phyloP scores from a whole-genome alignment of 192 early-diverging fungal species.

The Coemansia sp. region DNA sequence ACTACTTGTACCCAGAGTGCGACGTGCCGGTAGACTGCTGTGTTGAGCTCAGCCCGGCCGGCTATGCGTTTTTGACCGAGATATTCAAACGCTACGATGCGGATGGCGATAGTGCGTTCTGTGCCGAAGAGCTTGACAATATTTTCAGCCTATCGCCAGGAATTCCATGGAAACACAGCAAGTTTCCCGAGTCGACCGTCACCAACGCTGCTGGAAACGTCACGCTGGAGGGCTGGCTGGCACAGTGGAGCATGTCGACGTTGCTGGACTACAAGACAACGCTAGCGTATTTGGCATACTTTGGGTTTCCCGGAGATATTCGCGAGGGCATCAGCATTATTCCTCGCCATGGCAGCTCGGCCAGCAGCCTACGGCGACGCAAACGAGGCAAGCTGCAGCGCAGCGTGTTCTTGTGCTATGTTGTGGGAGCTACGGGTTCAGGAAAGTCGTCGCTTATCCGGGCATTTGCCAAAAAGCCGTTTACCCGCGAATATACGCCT shows the following conservation, averaged over 20 bases:
- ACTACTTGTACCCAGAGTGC: slow-evolving; percentile 82
- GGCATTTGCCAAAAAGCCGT: slow-evolving; percentile 84
- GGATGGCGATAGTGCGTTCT: slow-evolving; percentile 96
- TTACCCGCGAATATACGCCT: slow-evolving; percentile 68
- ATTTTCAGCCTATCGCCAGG: slow-evolving; percentile 88
- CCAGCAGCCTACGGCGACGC: slow-evolving; percentile 64
- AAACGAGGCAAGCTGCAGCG: slow-evolving; percentile 82
- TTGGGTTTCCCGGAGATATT: slow-evolving; percentile 90
- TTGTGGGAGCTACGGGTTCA: slow-evolving; percentile 87
- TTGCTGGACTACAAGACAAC: slow-evolving; percentile 86
- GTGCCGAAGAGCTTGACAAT: slow-evolving; percentile 74
- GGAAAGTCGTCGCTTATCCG: slow-evolving; percentile 91
- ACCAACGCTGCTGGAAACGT: slow-evolving; percentile 87
- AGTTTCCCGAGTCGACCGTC: slow-evolving; percentile 86
- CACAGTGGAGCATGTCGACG: slow-evolving; percentile 99
- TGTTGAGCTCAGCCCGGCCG: slow-evolving; percentile 89
- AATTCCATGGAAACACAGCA: slow-evolving; percentile 88
- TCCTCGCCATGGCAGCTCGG: slow-evolving; percentile 13
- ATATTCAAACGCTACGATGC: slow-evolving; percentile 92
- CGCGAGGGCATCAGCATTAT: slow-evolving; percentile 81
- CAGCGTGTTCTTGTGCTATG: slow-evolving; percentile 91
- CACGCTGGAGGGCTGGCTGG: slow-evolving; percentile 93
- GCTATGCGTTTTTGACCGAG: slow-evolving; percentile 94
- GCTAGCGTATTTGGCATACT: slow-evolving; percentile 91
- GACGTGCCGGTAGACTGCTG: slow-evolving; percentile 88